A percentile compares a stretch with the other conserved stretches of the same genome.
Evolutionary conservation across 257 asterid genomes (phyloP).

Genomic region (Perilla frutescens): DNA sequence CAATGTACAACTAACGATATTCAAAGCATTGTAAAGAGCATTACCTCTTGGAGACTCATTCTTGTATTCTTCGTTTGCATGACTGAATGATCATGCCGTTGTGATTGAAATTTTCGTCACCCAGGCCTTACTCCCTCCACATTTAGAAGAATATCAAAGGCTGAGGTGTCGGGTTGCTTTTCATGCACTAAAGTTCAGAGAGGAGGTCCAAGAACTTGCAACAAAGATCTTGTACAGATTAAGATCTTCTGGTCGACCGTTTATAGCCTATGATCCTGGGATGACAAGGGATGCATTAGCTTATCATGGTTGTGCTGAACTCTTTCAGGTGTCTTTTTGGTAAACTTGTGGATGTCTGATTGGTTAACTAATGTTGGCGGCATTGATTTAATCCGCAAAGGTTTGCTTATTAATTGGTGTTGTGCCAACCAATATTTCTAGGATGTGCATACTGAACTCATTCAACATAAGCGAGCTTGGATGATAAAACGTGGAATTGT

Average conservation of each 20-base stretch:
- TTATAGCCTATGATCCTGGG: slow-evolving; percentile 96
- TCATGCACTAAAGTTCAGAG: slow-evolving; percentile 85
- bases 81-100: background rate
- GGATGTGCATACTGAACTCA: slow-evolving; percentile 99
- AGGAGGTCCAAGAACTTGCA: slow-evolving; percentile 90
- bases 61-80: background rate
- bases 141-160: slow-evolving; percentile 85
- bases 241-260: slow-evolving; percentile 81
- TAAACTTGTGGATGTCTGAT: slow-evolving; percentile 28
- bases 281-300: slow-evolving; percentile 97
- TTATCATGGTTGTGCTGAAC: slow-evolving; percentile 96
- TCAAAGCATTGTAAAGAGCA: background rate
- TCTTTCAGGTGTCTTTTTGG: slow-evolving; percentile 76
- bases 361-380: background rate
- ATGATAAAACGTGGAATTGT: slow-evolving; percentile 88
- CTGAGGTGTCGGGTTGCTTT: slow-evolving; percentile 95
- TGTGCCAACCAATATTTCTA: slow-evolving; percentile 38
- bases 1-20: too few species aligned
- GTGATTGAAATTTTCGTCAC: slow-evolving; percentile 28
- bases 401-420: slow-evolving; percentile 30
- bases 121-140: slow-evolving; percentile 80
- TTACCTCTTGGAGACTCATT: background rate
- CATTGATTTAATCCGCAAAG: slow-evolving; percentile 7
- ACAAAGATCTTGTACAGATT: slow-evolving; percentile 79
- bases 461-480: slow-evolving; percentile 93